Percentiles rank a stretch among this genome's conserved stretches.
Evolutionary conservation across 108 stramenopile species (phyloP).

Genomic region (Heterococcus sp.): DNA sequence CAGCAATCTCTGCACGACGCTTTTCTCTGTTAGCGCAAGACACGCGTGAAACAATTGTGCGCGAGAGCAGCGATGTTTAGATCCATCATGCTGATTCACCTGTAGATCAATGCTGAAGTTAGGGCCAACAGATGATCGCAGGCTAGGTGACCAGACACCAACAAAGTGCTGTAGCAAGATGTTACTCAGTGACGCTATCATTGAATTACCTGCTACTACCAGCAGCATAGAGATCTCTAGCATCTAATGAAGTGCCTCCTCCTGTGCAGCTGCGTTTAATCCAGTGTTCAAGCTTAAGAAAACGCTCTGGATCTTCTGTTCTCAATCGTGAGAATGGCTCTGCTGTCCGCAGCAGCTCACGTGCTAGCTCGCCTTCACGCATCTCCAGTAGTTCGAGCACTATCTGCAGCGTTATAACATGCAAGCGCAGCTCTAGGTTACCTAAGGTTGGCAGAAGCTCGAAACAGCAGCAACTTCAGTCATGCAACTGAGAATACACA

Average conservation of each 20-base stretch:
- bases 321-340: conserved; percentile 44
- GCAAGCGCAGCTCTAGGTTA: not conserved
- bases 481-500: not conserved
- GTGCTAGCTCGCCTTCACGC: conserved; percentile 54
- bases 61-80: no score
- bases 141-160: no score
- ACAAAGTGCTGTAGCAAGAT: no score
- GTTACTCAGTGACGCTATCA: no score
- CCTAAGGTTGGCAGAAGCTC: not conserved
- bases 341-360: conserved; percentile 49
- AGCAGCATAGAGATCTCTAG: conserved; percentile 44
- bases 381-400: conserved; percentile 49
- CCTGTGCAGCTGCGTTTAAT: conserved; percentile 9
- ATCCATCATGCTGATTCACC: no score
- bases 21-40: no score
- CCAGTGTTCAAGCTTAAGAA: conserved; percentile 46
- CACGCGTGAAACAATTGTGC: no score
- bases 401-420: no score
- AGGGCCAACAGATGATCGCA: no score
- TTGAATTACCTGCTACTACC: conserved; percentile 13
- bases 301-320: conserved; percentile 52
- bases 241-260: conserved; percentile 24
- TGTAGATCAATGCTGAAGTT: no score
- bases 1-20: conserved; percentile 68
- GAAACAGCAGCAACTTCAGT: not conserved